Evolutionary conservation across 169 alveolate species (phyloP), one percentile per base, ranked within the genome.

Genomic region (Plasmodium inui): DNA sequence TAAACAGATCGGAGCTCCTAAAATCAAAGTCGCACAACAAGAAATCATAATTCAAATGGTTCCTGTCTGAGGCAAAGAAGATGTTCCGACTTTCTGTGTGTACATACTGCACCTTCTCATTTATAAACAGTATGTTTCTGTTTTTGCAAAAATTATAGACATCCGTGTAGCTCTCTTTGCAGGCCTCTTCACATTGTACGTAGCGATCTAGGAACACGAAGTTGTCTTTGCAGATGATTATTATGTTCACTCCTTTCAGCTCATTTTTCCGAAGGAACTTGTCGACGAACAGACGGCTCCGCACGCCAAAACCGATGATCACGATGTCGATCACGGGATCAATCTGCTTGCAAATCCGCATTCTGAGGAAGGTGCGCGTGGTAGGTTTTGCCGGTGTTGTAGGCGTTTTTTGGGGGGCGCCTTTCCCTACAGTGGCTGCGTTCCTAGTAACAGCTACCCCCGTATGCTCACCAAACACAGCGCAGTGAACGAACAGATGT

Each of bases 281-380:
- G 0, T 91, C 95, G 8, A 91, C 78, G 44, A 91, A 81, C n/a
- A 19, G 8, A 32, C 82, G 82, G 61, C 95, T 91, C 17, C 84
- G 71, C 22, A 26, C 28, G 10, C 95, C 95, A 76, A 91, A 91
- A 10, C 95, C 95, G 37, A 91, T 72, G 37, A 91, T 67, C 46
- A 91, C 95, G 19, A 91, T 91, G 70, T 91, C 95, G 37, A 91
- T 72, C 78, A 91, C 92, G 17, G 95, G 95, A 22, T 91, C 95
- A 1, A 91, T 81, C 73, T 82, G 50, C 61, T 91, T 91, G 57
- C 95, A 91, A 46, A 91, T 91, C 74, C 95, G 22, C 95, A 91
- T 91, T 8, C 12, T 91, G 12, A 14, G 61, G 4, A 61, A 8
- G 6, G 26, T 74, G 17, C 1, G 30, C 76, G 1, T 3, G 30